Percentiles rank a stretch among this genome's conserved stretches.
phyloP scores from a whole-genome alignment of 139 green algal species.

The Microglena sp. region DNA sequence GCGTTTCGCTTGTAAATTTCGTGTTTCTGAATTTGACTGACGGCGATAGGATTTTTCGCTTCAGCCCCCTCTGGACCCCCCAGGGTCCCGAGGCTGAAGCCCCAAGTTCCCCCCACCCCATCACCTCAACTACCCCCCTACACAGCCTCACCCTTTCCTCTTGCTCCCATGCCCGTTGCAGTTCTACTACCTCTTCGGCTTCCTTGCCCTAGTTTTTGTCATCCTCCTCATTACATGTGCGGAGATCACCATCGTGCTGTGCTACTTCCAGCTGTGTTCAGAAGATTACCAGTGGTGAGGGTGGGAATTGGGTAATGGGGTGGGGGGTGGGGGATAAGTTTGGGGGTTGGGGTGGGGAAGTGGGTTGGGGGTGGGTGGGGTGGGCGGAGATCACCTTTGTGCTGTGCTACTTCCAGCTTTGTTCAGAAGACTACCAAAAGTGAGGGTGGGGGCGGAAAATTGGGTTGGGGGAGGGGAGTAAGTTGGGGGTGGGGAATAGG shows the following conservation, averaged over 20 bases:
- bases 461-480: too few species aligned
- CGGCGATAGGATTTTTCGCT: too few species aligned
- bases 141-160: background rate
- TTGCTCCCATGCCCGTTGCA: background rate
- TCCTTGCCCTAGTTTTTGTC: constrained; percentile 92
- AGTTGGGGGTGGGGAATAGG: too few species aligned
- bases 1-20: too few species aligned
- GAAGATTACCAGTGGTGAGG: constrained; percentile 96
- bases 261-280: constrained; percentile 81
- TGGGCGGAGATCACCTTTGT: constrained; percentile 94
- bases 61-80: too few species aligned
- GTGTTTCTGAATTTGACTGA: too few species aligned
- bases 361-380: background rate
- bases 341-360: background rate
- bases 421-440: constrained; percentile 85
- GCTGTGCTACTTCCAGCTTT: constrained; percentile 93
- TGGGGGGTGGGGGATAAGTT: too few species aligned
- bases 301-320: too few species aligned
- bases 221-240: constrained; percentile 95
- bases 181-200: constrained; percentile 66
- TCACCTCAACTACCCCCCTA: background rate
- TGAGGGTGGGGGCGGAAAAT: too few species aligned
- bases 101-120: too few species aligned
- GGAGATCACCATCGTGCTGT: constrained; percentile 98
- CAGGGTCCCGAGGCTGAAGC: too few species aligned